Evolutionary conservation across 225 moss, liverwort and hornwort genomes (phyloP).

Genomic region (Pseudoscleropodium purum): DNA sequence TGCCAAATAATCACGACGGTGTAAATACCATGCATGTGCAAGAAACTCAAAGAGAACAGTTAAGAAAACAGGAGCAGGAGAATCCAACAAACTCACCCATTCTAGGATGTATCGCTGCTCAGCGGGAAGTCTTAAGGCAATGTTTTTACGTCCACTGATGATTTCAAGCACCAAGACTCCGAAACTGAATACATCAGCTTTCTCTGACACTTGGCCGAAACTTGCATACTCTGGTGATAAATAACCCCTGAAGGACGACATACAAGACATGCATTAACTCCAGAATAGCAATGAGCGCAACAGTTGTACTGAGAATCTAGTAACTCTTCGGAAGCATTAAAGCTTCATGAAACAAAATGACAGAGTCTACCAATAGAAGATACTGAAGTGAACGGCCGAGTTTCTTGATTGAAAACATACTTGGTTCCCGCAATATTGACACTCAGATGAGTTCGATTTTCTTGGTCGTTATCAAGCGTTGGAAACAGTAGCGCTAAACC

Average conservation of each 20-base stretch:
- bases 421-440: constrained; percentile 33
- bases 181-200: constrained; percentile 50
- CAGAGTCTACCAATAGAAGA: neutral
- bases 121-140: constrained; percentile 19
- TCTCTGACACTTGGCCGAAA: constrained; percentile 36
- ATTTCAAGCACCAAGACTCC: constrained; percentile 44
- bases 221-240: constrained; percentile 45
- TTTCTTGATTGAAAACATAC: neutral
- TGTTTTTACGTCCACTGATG: constrained; percentile 35
- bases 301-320: neutral
- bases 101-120: constrained; percentile 38
- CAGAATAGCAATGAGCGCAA: neutral
- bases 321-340: neutral
- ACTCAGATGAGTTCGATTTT: constrained; percentile 22
- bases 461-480: constrained; percentile 13
- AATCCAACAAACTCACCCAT: constrained; percentile 17
- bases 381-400: neutral
- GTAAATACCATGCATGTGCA: neutral
- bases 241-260: constrained; percentile 23
- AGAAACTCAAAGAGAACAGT: neutral
- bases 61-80: neutral
- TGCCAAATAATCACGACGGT: neutral
- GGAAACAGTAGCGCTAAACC: constrained; percentile 41
- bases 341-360: neutral
- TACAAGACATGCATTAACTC: neutral